Conservation (phyloP, 1,284 basidiomycete genomes). For the Veloboletus limbatus region DNA sequence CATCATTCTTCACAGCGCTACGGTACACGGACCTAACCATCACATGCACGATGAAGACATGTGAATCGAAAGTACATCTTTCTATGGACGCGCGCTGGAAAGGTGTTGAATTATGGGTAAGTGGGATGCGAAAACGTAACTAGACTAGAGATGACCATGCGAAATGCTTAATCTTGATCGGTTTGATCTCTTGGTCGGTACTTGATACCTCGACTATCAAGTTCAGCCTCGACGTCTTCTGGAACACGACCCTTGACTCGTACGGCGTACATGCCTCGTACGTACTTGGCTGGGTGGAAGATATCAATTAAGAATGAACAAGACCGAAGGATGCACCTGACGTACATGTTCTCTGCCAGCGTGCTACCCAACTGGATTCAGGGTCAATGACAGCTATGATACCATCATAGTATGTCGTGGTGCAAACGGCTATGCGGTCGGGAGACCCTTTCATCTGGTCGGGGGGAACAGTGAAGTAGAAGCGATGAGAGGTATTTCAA, state of each 20-base stretch:
- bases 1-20: slow-evolving; percentile 9
- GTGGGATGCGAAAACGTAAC: neutral
- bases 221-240: slow-evolving; percentile 79
- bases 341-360: slow-evolving; percentile 89
- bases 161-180: slow-evolving; percentile 53
- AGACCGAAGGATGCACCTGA: slow-evolving; percentile 17
- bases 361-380: slow-evolving; percentile 91
- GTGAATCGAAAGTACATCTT: slow-evolving; percentile 12
- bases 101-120: neutral
- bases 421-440: slow-evolving; percentile 85
- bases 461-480: neutral
- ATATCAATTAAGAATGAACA: slow-evolving; percentile 6
- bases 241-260: slow-evolving; percentile 85
- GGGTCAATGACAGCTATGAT: slow-evolving; percentile 88
- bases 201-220: slow-evolving; percentile 72
- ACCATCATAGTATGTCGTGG: slow-evolving; percentile 94
- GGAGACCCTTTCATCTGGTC: slow-evolving; percentile 83
- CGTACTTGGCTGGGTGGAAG: slow-evolving; percentile 67
- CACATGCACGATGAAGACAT: slow-evolving; percentile 16
- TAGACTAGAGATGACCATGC: neutral
- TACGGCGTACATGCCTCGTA: slow-evolving; percentile 84
- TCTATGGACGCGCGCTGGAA: neutral
- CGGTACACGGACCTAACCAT: slow-evolving; percentile 3
- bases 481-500: neutral
- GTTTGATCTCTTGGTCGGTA: slow-evolving; percentile 78